Conservation (phyloP, 2,329 filamentous ascomycete genomes). For the Berkeleyomyces basicola region DNA sequence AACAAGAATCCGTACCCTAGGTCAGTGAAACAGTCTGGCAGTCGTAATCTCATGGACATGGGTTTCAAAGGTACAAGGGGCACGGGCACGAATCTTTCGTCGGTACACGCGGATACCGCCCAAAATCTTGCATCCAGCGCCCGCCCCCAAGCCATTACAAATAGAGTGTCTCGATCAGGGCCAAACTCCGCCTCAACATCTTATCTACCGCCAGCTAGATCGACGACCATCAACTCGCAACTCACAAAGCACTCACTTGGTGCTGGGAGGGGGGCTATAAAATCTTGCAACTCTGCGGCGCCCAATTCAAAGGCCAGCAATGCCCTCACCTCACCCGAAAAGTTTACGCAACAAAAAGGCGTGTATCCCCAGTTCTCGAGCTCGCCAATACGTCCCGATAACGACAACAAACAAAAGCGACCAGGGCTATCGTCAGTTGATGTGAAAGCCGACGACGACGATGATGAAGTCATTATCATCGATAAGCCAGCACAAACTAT, state of each 20-base stretch:
- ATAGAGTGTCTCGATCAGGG: neutral
- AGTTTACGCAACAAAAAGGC: conserved; percentile 15
- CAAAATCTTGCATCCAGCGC: neutral
- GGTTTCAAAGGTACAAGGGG: neutral
- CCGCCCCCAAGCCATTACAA: neutral
- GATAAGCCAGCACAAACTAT: conserved; percentile 27
- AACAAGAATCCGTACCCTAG: conserved; percentile 7
- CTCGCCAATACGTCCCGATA: conserved; percentile 28
- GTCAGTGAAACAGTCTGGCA: neutral
- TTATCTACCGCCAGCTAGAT: conserved; percentile 2
- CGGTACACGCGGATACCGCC: neutral
- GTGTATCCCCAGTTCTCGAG: conserved; percentile 44
- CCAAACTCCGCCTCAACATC: neutral
- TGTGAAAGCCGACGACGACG: conserved; percentile 11
- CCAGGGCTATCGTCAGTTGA: neutral
- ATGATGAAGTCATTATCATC: conserved; percentile 21
- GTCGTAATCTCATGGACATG: neutral
- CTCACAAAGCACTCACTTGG: conserved; percentile 27
- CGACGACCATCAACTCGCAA: conserved; percentile 18
- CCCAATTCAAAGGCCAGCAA: conserved; percentile 13
- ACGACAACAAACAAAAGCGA: neutral
- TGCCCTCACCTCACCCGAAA: neutral
- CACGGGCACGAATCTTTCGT: neutral
- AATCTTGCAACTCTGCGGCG: neutral
- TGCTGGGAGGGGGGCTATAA: neutral